Evolutionary conservation across 116 monocot species (phyloP).

Genomic region (Papilionanthe hybrid): DNA sequence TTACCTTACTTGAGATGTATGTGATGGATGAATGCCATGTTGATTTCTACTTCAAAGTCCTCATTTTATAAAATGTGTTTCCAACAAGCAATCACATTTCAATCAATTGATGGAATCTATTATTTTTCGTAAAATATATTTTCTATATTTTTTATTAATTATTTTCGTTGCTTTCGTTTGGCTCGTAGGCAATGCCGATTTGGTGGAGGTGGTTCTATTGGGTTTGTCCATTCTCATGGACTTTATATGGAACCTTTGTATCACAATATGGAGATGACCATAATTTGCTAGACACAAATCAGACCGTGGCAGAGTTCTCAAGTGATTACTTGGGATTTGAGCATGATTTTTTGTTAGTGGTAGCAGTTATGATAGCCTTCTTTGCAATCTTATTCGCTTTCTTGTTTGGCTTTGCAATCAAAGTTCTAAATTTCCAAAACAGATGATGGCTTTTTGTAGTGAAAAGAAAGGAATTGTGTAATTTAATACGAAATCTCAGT

Average conservation of each 20-base stretch:
- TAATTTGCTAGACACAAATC: neutral
- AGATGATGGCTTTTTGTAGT: neutral
- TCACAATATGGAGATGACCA: conserved; percentile 17
- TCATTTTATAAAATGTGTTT: too few relatives aligned
- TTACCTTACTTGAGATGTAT: neutral
- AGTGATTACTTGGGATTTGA: conserved; percentile 14
- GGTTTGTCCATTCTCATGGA: conserved; percentile 24
- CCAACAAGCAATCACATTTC: too few relatives aligned
- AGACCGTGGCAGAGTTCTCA: conserved; percentile 2
- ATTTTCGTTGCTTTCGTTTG: too few relatives aligned
- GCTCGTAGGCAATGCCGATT: conserved; percentile 7
- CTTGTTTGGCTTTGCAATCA: conserved; percentile 10
- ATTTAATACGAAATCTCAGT: too few relatives aligned
- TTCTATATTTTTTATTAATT: too few relatives aligned
- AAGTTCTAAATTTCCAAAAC: conserved; percentile 10
- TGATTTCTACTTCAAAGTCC: too few relatives aligned
- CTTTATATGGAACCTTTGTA: conserved; percentile 13
- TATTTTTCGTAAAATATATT: too few relatives aligned
- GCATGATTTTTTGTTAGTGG: conserved; percentile 10
- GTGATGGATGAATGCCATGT: neutral
- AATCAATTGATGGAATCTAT: too few relatives aligned
- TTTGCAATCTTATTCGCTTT: conserved; percentile 17
- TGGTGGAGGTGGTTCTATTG: conserved; percentile 29
- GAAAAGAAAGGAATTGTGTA: too few relatives aligned
- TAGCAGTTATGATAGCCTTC: neutral